Evolutionary conservation across 768 basidiomycete species (phyloP), one percentile per base, ranked within the genome.

Genomic region (Suillus lakei): DNA sequence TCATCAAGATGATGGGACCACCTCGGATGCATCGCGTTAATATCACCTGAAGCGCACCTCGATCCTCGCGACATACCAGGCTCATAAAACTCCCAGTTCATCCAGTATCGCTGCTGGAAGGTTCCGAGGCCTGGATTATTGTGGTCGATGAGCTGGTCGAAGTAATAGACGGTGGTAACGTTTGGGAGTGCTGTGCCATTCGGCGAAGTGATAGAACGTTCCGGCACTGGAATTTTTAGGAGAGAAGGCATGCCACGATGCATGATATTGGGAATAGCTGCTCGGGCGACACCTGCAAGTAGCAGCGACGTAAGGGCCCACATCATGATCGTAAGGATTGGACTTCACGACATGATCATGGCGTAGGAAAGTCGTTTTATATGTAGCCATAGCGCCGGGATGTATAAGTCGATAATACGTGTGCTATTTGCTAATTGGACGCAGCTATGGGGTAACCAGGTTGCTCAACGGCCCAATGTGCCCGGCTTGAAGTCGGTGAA

Each of bases 41-140:
- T 13, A 54, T 32, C 53, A 30, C 30, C 12, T 32, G 53, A 54
- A 54, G 21, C 30, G 30, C 30, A n/a, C 5, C 30, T 32, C 28
- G 18, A 21, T 21, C 10, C 18, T 32, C 21, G 18, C 10, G 53
- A 54, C 30, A 54, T 32, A 54, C 53, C 53, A 54, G 53, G 30
- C 10, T 54, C 53, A n/a, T 54, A 54, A 32, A 21, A 54, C 9
- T 53, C 51, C 51, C 51, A 53, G 18, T 53, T 2, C 51, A 53
- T 53, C 51, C 51, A 53, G 51, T 53, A 53, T 53, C 51, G 28
- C 51, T 53, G 51, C 28, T 53, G 8, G 51, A 53, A 53, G 1
- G 51, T 53, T 53, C 51, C 51, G 0, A 53, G 51, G 16, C 2
- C 18, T 18, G 28, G 28, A 53, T 53, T 53, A 30, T 53, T 10